Evolutionary conservation across 2,329 filamentous ascomycete species (phyloP).

Genomic region (Aspergillus quadricinctus): DNA sequence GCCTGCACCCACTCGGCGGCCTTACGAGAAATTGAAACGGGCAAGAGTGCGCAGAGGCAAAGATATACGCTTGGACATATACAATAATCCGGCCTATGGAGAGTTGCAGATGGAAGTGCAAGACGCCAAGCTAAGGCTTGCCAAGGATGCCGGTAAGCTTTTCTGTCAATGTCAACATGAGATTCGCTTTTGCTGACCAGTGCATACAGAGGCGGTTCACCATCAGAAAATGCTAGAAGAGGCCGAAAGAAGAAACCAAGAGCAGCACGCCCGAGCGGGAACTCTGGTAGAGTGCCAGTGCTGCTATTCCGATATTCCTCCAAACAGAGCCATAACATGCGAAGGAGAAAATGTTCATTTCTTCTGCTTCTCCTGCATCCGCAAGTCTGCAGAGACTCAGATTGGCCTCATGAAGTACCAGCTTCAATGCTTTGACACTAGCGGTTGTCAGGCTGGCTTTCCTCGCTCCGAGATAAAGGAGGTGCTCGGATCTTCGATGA

Average conservation of each 20-base stretch:
- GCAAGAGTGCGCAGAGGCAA: slow-evolving; percentile 6
- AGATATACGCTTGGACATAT: not conserved
- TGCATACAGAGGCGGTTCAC: slow-evolving; percentile 5
- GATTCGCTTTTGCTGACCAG: not conserved
- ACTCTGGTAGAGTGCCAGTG: slow-evolving; percentile 65
- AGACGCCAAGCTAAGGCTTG: slow-evolving; percentile 21
- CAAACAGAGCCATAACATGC: slow-evolving; percentile 67
- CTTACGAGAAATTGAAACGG: slow-evolving; percentile 17
- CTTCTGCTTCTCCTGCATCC: slow-evolving; percentile 67
- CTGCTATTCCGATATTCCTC: slow-evolving; percentile 64
- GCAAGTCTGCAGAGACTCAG: slow-evolving; percentile 60
- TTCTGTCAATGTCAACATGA: not conserved
- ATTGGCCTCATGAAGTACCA: slow-evolving; percentile 67
- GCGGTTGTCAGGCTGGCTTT: slow-evolving; percentile 63
- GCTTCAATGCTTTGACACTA: slow-evolving; percentile 66
- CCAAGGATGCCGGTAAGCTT: slow-evolving; percentile 16
- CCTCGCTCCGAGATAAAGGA: slow-evolving; percentile 49
- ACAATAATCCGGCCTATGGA: not conserved
- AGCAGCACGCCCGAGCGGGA: slow-evolving; percentile 42
- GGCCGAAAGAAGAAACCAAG: slow-evolving; percentile 32
- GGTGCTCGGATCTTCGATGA: slow-evolving; percentile 56
- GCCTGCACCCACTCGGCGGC: slow-evolving; percentile 5
- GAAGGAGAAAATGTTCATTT: slow-evolving; percentile 55
- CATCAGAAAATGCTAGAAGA: slow-evolving; percentile 20
- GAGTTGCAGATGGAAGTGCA: slow-evolving; percentile 20